phyloP scores from a whole-genome alignment of 2,329 filamentous ascomycete species.

The Ustilaginoidea virens region DNA sequence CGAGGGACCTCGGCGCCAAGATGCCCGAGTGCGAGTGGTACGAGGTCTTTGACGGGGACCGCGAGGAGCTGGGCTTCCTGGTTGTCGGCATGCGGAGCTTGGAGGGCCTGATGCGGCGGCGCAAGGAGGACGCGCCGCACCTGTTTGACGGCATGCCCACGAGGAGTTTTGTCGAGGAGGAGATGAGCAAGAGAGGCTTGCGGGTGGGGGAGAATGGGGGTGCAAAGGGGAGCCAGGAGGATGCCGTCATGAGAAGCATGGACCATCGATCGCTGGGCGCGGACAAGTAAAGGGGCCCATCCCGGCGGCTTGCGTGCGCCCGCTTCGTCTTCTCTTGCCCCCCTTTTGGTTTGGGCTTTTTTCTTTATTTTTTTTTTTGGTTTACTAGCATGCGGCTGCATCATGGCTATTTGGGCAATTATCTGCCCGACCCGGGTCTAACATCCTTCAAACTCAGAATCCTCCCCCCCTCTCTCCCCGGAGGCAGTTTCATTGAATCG shows the following conservation, averaged over 20 bases:
- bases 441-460: too few species aligned
- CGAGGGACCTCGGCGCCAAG: conserved; percentile 58
- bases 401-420: too few species aligned
- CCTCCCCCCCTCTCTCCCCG: too few species aligned
- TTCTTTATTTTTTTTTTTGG: too few species aligned
- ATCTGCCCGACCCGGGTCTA: too few species aligned
- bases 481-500: too few species aligned
- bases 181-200: conserved; percentile 39
- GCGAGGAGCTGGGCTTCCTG: conserved; percentile 86
- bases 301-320: too few species aligned
- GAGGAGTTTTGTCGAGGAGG: conserved; percentile 39
- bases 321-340: too few species aligned
- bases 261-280: too few species aligned
- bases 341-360: too few species aligned
- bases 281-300: too few species aligned
- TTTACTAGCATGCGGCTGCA: too few species aligned
- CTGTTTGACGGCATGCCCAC: conserved; percentile 37
- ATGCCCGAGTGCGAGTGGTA: conserved; percentile 84
- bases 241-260: conserved; percentile 26
- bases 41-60: conserved; percentile 93
- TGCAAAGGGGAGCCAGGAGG: conserved; percentile 22
- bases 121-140: conserved; percentile 39
- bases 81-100: conserved; percentile 75
- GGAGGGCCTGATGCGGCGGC: conserved; percentile 49
- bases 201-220: conserved; percentile 16